Conservation (phyloP, 1,284 basidiomycete species). For the Erythrobasidium hasegawianum region DNA sequence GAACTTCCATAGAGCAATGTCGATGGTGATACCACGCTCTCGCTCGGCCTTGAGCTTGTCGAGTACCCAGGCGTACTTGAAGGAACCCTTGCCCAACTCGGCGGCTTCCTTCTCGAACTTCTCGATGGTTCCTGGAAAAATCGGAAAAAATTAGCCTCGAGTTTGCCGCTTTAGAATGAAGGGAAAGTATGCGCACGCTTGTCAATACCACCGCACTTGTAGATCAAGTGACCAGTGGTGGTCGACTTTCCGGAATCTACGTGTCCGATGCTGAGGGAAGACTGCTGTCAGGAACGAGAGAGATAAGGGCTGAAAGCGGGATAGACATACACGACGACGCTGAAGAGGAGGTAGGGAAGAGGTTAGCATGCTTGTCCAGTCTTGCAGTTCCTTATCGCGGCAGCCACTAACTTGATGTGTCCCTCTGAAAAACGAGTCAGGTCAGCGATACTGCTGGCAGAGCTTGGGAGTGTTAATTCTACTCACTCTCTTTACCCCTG, state of each 20-base stretch:
- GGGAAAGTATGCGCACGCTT: slow-evolving; percentile 67
- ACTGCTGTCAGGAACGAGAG: background rate
- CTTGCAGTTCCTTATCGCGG: background rate
- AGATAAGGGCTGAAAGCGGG: background rate
- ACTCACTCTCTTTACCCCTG: too few species aligned
- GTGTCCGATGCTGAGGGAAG: slow-evolving; percentile 29
- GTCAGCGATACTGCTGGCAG: too few species aligned
- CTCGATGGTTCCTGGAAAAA: slow-evolving; percentile 38
- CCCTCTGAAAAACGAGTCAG: slow-evolving; percentile 12
- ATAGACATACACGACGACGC: slow-evolving; percentile 33
- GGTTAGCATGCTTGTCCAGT: background rate
- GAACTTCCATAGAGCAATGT: slow-evolving; percentile 99
- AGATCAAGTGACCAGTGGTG: slow-evolving; percentile 99
- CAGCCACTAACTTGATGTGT: slow-evolving; percentile 34
- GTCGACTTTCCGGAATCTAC: slow-evolving; percentile 69
- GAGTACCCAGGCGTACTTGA: slow-evolving; percentile 86
- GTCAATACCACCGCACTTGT: slow-evolving; percentile 99
- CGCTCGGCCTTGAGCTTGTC: slow-evolving; percentile 99
- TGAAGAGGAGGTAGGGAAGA: background rate
- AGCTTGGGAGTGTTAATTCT: too few species aligned
- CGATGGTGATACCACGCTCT: slow-evolving; percentile 99
- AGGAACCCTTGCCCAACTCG: slow-evolving; percentile 86
- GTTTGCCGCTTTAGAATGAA: background rate
- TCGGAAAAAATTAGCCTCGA: background rate
- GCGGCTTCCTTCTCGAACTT: slow-evolving; percentile 99